These are phyloP conservation scores for Suillus luteus DNA, from an alignment of 768 basidiomycete genomes.

Conservation along the genomic window DNA sequence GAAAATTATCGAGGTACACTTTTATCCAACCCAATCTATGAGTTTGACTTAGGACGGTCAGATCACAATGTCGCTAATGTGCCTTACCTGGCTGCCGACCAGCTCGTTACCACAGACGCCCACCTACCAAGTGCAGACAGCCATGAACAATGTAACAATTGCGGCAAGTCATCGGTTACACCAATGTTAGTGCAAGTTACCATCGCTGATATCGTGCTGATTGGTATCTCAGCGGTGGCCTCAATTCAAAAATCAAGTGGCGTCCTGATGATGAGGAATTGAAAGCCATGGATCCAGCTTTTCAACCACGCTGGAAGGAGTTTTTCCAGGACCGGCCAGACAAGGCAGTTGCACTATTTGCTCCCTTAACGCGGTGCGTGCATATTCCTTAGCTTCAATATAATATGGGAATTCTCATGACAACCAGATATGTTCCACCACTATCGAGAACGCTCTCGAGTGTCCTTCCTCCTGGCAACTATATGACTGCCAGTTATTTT, in stretches of 20 bases:
- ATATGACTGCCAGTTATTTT: slow-evolving; percentile 28
- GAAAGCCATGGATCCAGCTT: slow-evolving; percentile 47
- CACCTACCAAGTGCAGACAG: slow-evolving; percentile 26
- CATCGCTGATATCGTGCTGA: background rate
- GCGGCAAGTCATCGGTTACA: slow-evolving; percentile 47
- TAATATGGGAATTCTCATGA: background rate
- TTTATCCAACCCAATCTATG: no score
- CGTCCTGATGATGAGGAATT: slow-evolving; percentile 54
- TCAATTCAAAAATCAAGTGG: slow-evolving; percentile 58
- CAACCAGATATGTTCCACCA: background rate
- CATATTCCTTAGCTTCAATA: background rate
- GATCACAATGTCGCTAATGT: slow-evolving; percentile 34
- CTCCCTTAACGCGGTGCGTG: slow-evolving; percentile 42
- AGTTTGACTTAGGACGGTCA: slow-evolving; percentile 5
- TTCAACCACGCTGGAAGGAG: slow-evolving; percentile 48
- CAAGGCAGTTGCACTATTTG: slow-evolving; percentile 54
- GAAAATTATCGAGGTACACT: slow-evolving; percentile 59
- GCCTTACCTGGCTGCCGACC: slow-evolving; percentile 43
- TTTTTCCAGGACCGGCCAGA: slow-evolving; percentile 54
- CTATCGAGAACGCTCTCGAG: background rate
- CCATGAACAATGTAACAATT: slow-evolving; percentile 30
- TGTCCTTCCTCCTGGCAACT: slow-evolving; percentile 15
- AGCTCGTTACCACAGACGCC: slow-evolving; percentile 50
- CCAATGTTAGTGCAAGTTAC: slow-evolving; percentile 44
- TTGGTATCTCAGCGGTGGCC: slow-evolving; percentile 35